These are phyloP conservation scores for Mycena galericulata DNA, from an alignment of 768 basidiomycete genomes.

Conservation along the genomic window DNA sequence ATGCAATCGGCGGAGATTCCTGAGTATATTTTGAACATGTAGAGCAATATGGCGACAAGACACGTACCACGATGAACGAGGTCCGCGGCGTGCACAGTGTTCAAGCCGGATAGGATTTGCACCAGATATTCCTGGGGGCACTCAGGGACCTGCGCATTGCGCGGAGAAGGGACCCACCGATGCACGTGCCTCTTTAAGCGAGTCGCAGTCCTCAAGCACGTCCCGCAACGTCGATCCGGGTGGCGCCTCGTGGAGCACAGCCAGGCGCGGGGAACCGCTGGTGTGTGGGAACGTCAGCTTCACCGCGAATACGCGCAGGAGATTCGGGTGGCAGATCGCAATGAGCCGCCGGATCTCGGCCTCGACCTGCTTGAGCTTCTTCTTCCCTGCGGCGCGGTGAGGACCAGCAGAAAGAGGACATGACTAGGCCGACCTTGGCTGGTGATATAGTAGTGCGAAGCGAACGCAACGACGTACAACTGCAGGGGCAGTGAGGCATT, in stretches of 20 bases:
- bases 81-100: conserved; percentile 71
- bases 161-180: conserved; percentile 56
- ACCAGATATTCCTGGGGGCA: conserved; percentile 74
- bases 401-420: background rate
- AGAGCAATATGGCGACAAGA: conserved; percentile 8
- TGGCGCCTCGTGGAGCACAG: conserved; percentile 78
- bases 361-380: conserved; percentile 77
- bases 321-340: conserved; percentile 70
- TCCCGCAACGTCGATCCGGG: conserved; percentile 77
- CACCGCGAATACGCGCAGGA: conserved; percentile 76
- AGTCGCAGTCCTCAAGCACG: conserved; percentile 80
- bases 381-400: conserved; percentile 55
- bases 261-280: conserved; percentile 63
- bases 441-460: conserved; percentile 71
- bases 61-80: conserved; percentile 76
- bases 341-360: conserved; percentile 72
- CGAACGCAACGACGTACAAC: conserved; percentile 74
- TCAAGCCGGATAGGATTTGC: conserved; percentile 79
- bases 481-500: conserved; percentile 71
- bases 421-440: background rate
- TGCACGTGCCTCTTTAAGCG: conserved; percentile 78
- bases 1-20: conserved; percentile 72
- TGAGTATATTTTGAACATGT: conserved; percentile 45
- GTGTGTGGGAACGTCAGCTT: conserved; percentile 68
- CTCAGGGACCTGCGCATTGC: background rate